Evolutionary conservation across 805 yeast genomes (phyloP), one percentile per base, ranked within the genome.

Genomic region (Torulaspora quercuum): DNA sequence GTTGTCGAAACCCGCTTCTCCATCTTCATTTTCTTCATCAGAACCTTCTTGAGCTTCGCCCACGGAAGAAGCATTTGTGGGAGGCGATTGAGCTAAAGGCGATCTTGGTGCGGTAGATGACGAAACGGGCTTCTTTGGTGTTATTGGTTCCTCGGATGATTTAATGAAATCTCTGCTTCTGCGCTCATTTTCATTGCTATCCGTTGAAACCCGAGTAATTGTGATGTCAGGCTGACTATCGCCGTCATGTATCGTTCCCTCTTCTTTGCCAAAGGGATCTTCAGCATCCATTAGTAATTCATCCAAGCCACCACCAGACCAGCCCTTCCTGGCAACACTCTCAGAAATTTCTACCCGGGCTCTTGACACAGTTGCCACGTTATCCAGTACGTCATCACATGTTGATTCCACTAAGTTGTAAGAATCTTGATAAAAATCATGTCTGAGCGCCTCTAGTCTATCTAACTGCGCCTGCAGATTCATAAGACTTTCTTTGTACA

Each of bases 271-370:
- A 50, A 78, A 78, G 1, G 83, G 82, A 55, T 82, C 92, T 1
- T 82, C 81, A 24, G 84, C 77, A 21, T 72, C 66, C 1, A 76
- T 66, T 15, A 83, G 64, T 35, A 83, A 63, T 16, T 73, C 79
- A 52, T 86, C 95, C 21, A 87, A 63, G 0, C 95, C 95, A 17
- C 90, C 92, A 9, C 94, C 95, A 3, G 82, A 72, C 85, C 88
- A 80, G 4, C 94, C 92, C 53, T 87, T 87, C 39, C 77, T 69
- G 0, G 95, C 94, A 14, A 87, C 76, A 17, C 82, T 80, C 51
- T 84, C 95, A 49, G 76, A 78, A 12, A 86, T 76, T 50, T 85
- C 92, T 11, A 87, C 76, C 55, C 87, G 90, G 2, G 92, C 89
- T 33, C 86, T 65, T 2, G 85, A 79, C 4, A 82, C 67, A 1